These are phyloP conservation scores for Secale cereale DNA, from an alignment of 176 grass and related monocot species.

Conservation along the genomic window DNA sequence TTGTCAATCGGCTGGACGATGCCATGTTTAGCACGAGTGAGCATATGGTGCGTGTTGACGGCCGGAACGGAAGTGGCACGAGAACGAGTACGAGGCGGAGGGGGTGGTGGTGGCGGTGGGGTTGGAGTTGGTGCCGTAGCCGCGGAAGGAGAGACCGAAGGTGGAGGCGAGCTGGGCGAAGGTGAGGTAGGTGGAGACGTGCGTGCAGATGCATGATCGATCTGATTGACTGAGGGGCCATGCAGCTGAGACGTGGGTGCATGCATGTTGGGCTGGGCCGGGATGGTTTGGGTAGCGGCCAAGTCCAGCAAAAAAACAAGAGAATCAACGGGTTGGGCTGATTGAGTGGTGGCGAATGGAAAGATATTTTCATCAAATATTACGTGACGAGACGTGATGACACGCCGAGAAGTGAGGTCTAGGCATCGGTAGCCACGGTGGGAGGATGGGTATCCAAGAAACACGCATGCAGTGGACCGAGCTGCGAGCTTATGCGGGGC, in stretches of 20 bases:
- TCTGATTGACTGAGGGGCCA: not conserved
- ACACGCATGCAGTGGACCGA: too few species aligned
- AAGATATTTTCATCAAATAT: too few species aligned
- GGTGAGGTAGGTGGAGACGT: too few species aligned
- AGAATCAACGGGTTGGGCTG: not conserved
- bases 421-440: too few species aligned
- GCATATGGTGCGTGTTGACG: not conserved
- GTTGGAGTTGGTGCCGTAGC: not conserved
- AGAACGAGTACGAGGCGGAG: not conserved
- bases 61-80: not conserved
- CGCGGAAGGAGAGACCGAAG: too few species aligned
- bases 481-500: too few species aligned
- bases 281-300: not conserved
- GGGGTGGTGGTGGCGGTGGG: not conserved
- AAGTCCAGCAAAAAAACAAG: not conserved
- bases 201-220: not conserved
- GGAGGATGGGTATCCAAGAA: too few species aligned
- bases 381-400: too few species aligned
- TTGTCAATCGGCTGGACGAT: too few species aligned
- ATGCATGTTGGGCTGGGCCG: not conserved
- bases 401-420: too few species aligned
- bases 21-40: too few species aligned
- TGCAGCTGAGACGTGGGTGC: not conserved
- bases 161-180: not conserved
- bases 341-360: not conserved